Base-by-base conservation (phyloP, 257 asterid genomes). In the Salvia hispanica region DNA sequence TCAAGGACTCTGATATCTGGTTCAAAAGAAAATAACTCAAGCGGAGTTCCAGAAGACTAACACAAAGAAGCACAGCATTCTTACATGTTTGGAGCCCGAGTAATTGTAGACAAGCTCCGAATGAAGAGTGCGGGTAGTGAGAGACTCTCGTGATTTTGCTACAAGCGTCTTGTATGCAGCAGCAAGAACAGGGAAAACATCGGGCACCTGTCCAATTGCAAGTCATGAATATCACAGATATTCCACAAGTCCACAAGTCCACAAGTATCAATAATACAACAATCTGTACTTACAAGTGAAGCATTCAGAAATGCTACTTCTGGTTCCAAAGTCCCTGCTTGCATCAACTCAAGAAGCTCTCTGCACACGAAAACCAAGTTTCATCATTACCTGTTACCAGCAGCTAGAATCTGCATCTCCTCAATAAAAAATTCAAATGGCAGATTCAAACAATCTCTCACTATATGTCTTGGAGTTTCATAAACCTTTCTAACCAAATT, bases 71-170 rank as follows among this genome's bases (percentile, higher is more conserved):
- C 53, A 61, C 36, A 70, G 71, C 66, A 31, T 46, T 37, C 78
- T 77, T 80, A 91, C 97, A 71, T 88, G 97, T 78, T 94, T 91
- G 76, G 97, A 91, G 25, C 95, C 95, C 0, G 98, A 91, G 81
- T 88, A 91, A 39, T 94, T 94, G 83, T 84, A 94, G 58, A 88
- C 99, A 61, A 91, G 95, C 83, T 94, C 99, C 0, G 99, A 91
- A 64, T 94, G 99, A 61, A 85, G 87, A 68, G 91, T 88, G 67
- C 88, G 86, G n/a, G 99, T 94, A 0, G 82, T 84, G 75, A 87
- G 81, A 2, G 92, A 82, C 0, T 77, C 93, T 46, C 95, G 80
- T 43, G 96, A 87, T 77, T 88, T 91, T 7, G 99, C 84, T 9
- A 85, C 9, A 62, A 81, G 88, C 0, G 96, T 70, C 82, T 88